A percentile compares a stretch with the other conserved stretches of the same genome.
Conservation (phyloP, 768 basidiomycete genomes). For the Termitomyces heimii region DNA sequence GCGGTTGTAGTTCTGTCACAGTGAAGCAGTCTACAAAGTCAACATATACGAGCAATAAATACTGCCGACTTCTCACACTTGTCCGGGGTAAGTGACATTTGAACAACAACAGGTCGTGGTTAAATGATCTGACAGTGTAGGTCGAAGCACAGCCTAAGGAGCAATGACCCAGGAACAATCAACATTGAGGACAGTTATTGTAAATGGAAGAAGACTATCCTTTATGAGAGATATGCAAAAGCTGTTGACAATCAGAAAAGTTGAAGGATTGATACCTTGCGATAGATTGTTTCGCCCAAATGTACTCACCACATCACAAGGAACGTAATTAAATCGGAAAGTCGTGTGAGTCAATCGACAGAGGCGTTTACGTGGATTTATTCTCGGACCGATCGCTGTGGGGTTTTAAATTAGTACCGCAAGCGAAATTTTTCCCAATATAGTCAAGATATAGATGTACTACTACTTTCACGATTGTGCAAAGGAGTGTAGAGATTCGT, state of each 20-base stretch:
- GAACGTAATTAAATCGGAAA: too few relatives aligned
- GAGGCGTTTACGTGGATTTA: too few relatives aligned
- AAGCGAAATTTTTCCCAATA: too few relatives aligned
- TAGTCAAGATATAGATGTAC: too few relatives aligned
- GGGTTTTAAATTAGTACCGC: too few relatives aligned
- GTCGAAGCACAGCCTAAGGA: neutral
- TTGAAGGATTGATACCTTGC: neutral
- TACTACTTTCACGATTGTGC: too few relatives aligned
- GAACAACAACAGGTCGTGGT: neutral
- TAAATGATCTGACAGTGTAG: neutral
- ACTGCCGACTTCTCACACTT: neutral
- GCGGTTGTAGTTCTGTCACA: neutral
- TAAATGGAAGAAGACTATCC: neutral
- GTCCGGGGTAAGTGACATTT: neutral
- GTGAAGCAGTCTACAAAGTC: neutral
- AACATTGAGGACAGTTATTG: neutral
- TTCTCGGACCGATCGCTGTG: too few relatives aligned
- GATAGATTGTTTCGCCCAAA: neutral
- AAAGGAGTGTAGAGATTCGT: too few relatives aligned
- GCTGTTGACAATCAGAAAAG: too few relatives aligned
- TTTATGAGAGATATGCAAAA: neutral
- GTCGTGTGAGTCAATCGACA: too few relatives aligned
- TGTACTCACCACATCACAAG: neutral
- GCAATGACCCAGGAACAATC: neutral
- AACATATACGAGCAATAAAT: neutral